Base-by-base conservation (phyloP, 805 yeast genomes). In the Wickerhamomyces bovis region DNA sequence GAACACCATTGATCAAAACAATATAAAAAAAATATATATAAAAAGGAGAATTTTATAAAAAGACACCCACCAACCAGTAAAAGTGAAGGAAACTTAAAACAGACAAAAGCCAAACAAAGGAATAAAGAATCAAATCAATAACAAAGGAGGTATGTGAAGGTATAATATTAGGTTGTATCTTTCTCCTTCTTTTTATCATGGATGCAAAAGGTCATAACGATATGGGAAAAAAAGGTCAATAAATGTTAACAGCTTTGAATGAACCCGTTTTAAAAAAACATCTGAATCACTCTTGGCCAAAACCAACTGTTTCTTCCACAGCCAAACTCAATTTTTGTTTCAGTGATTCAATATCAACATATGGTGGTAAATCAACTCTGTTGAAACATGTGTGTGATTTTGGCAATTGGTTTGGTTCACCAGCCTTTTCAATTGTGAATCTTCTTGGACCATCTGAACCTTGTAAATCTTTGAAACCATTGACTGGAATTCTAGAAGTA, bases 381-480 rank as follows among this genome's bases (percentile, higher is more conserved):
- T 94, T 94, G 80, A 94, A 94, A 77, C 99, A 92, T 2, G 99
- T 94, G 66, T 94, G 99, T 10, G 97, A 88, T 68, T 94, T 94
- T 40, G 99, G 99, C 60, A 94, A 61, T 70, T 90, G 97, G 61
- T 81, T 83, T 30, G 85, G 62, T 65, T 92, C 98, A 48, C 99
- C 99, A 10, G 98, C 98, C 67, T 90, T 90, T 67, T 94, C 99
- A 65, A 94, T 92, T 7, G 99, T 94, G 68, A 94, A 94, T 65
- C 98, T 81, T 77, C 99, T 86, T 45, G 99, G 99, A 48, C 99
- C 99, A 70, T 94, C 99, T 21, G 96, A 86, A 55, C 99, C 99
- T 71, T 94, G 99, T 59, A 94, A 76, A 69, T 94, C 99, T 68
- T 94, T 94, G 77, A 94, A 94, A 38, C 99, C 99, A 68, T 92